Evolutionary conservation across 805 yeast genomes (phyloP).

Genomic region (Starmera caribaea): DNA sequence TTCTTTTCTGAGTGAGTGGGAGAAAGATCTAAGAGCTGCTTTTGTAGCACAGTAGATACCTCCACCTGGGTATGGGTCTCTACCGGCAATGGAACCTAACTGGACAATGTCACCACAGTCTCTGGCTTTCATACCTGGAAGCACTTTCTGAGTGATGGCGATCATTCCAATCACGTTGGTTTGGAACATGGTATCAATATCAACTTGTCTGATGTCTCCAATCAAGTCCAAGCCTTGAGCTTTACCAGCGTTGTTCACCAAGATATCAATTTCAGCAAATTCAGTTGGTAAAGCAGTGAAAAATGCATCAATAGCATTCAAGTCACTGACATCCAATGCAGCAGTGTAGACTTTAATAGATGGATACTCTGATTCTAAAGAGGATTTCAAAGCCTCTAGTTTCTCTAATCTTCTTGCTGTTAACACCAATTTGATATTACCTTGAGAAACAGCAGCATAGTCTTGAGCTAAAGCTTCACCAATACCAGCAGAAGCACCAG

Average conservation of each 20-base stretch:
- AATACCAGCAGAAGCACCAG: constrained; percentile 95
- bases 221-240: constrained; percentile 76
- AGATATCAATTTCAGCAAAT: constrained; percentile 52
- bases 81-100: constrained; percentile 74
- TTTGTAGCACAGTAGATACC: constrained; percentile 71
- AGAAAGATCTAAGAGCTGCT: constrained; percentile 64
- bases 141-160: constrained; percentile 67
- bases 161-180: constrained; percentile 87
- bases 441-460: constrained; percentile 70
- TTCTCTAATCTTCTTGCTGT: constrained; percentile 71
- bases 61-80: constrained; percentile 76
- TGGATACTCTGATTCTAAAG: constrained; percentile 38
- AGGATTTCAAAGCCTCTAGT: constrained; percentile 38
- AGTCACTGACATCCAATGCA: constrained; percentile 48
- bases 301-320: constrained; percentile 40
- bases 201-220: constrained; percentile 57
- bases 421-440: constrained; percentile 58
- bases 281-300: constrained; percentile 44
- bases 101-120: constrained; percentile 67
- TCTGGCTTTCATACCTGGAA: constrained; percentile 61
- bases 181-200: constrained; percentile 68
- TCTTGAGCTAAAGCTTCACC: constrained; percentile 89
- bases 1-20: constrained; percentile 67
- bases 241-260: constrained; percentile 67
- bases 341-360: constrained; percentile 34